Percentiles rank a stretch among this genome's conserved stretches.
phyloP scores from a whole-genome alignment of 164 flowering plant genomes.

The Berberis vulgaris region DNA sequence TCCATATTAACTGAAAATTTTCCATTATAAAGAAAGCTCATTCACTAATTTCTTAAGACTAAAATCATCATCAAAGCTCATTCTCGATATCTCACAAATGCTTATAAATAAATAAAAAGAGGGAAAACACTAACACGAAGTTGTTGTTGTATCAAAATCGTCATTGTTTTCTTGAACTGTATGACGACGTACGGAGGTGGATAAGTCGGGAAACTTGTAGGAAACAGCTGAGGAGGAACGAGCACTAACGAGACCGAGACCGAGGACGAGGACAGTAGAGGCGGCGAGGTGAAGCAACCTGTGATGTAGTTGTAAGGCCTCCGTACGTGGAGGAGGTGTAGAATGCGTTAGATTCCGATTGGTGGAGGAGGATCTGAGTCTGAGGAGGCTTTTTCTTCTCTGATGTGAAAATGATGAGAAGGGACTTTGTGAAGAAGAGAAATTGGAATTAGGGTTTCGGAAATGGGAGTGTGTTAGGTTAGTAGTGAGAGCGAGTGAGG shows the following conservation, averaged over 20 bases:
- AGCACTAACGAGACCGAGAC: slow-evolving; percentile 10
- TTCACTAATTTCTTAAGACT: too few species aligned
- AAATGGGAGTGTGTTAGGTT: background rate
- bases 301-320: slow-evolving; percentile 5
- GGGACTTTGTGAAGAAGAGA: background rate
- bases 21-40: slow-evolving; percentile 3
- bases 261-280: slow-evolving; percentile 19
- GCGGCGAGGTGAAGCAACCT: slow-evolving; percentile 15
- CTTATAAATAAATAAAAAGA: too few species aligned
- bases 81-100: too few species aligned
- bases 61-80: background rate
- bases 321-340: background rate
- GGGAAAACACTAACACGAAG: background rate
- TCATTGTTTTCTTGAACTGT: slow-evolving; percentile 6
- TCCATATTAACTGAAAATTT: slow-evolving; percentile 10
- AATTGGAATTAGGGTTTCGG: slow-evolving; percentile 11
- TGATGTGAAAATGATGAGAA: background rate
- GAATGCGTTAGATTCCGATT: background rate
- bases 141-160: background rate
- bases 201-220: background rate
- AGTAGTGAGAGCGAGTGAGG: too few species aligned
- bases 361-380: background rate
- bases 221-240: slow-evolving; percentile 9
- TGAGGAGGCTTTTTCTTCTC: too few species aligned
- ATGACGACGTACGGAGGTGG: background rate